Conservation (phyloP, 805 yeast genomes). For the Tetrapisispora pingtungensis region DNA sequence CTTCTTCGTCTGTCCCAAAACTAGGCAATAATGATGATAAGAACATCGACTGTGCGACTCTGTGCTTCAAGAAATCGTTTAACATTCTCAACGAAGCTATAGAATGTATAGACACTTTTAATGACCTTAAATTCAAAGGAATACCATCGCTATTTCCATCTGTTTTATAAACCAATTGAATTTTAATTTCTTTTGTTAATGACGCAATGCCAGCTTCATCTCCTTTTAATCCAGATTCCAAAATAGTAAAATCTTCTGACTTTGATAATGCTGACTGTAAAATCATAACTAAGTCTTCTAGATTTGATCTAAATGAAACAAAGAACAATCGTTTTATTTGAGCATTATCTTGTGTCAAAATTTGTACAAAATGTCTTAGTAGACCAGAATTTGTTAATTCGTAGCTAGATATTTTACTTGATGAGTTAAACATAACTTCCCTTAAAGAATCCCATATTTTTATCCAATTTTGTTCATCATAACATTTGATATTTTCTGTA, state of each 20-base stretch:
- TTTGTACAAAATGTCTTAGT: slow-evolving; percentile 28
- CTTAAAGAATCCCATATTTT: slow-evolving; percentile 33
- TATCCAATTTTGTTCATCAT: neutral
- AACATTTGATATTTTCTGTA: slow-evolving; percentile 7
- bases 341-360: slow-evolving; percentile 14
- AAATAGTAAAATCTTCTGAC: slow-evolving; percentile 61
- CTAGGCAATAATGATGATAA: slow-evolving; percentile 17
- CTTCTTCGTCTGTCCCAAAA: neutral
- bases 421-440: slow-evolving; percentile 25
- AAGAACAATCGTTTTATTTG: slow-evolving; percentile 34
- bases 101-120: slow-evolving; percentile 39
- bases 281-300: slow-evolving; percentile 41
- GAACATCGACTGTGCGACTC: slow-evolving; percentile 25
- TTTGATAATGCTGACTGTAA: slow-evolving; percentile 68
- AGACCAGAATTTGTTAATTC: slow-evolving; percentile 66
- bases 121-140: slow-evolving; percentile 16
- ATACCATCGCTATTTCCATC: slow-evolving; percentile 19
- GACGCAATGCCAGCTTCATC: slow-evolving; percentile 42
- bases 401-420: slow-evolving; percentile 49
- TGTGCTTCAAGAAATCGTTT: slow-evolving; percentile 35
- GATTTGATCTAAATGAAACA: slow-evolving; percentile 19
- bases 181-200: slow-evolving; percentile 61
- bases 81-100: slow-evolving; percentile 40
- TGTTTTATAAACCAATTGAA: slow-evolving; percentile 41
- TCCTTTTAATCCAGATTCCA: slow-evolving; percentile 31